Evolutionary conservation across 2,329 filamentous ascomycete genomes (phyloP).

Genomic region (Juglanconis oblonga): DNA sequence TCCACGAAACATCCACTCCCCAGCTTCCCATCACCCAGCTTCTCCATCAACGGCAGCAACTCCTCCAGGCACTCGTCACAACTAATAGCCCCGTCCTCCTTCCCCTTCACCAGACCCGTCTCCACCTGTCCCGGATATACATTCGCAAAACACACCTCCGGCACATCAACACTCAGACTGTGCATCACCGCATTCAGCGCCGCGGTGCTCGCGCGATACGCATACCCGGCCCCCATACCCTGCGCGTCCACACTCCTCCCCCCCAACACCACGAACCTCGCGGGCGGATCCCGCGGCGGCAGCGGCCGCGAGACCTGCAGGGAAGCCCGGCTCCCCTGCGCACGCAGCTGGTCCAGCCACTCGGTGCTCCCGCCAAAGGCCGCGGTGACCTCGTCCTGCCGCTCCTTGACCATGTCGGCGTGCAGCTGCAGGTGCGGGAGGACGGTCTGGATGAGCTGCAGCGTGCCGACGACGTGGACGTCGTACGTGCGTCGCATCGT

Average conservation of each 20-base stretch:
- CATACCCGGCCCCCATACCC: slow-evolving; percentile 1
- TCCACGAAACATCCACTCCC: slow-evolving; percentile 13
- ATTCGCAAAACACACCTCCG: slow-evolving; percentile 10
- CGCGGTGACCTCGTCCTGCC: neutral
- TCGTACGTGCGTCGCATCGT: slow-evolving; percentile 13
- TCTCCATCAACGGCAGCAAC: slow-evolving; percentile 3
- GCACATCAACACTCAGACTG: slow-evolving; percentile 13
- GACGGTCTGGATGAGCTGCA: slow-evolving; percentile 7
- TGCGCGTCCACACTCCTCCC: slow-evolving; percentile 9
- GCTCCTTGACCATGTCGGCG: neutral
- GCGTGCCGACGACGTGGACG: slow-evolving; percentile 9
- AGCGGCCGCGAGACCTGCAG: neutral
- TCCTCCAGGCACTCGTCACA: slow-evolving; percentile 3
- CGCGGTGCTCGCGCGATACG: slow-evolving; percentile 16
- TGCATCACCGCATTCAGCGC: slow-evolving; percentile 12
- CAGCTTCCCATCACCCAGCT: neutral
- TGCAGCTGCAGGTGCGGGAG: slow-evolving; percentile 7
- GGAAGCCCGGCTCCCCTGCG: slow-evolving; percentile 2
- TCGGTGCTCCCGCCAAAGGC: neutral
- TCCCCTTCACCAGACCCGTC: neutral
- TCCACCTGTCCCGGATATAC: slow-evolving; percentile 8
- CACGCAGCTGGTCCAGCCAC: neutral
- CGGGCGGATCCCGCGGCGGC: neutral
- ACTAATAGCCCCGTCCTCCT: neutral
- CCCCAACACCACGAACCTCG: slow-evolving; percentile 5